Percentiles rank a stretch among this genome's conserved stretches.
Conservation (phyloP, 202 grass and related monocot genomes). For the Setaria italica region DNA sequence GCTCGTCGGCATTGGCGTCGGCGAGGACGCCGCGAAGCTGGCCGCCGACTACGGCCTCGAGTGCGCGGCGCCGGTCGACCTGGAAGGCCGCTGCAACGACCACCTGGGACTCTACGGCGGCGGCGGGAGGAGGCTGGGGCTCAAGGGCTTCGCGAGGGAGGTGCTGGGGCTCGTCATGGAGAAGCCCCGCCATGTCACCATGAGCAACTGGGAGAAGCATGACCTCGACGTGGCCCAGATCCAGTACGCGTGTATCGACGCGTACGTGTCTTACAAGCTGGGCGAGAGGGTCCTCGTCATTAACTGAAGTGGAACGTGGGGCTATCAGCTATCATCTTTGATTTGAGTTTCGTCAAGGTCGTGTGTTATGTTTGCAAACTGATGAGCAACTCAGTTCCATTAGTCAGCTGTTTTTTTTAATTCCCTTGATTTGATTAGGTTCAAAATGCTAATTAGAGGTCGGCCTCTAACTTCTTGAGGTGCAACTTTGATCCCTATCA, state of each 20-base stretch:
- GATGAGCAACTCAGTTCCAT: no score
- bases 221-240: conserved; percentile 45
- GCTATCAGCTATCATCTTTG: not conserved
- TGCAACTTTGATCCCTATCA: no score
- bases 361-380: not conserved
- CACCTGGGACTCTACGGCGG: not conserved
- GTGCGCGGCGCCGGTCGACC: conserved; percentile 41
- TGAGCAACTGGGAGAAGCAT: conserved; percentile 67
- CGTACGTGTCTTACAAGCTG: conserved; percentile 69
- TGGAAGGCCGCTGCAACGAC: conserved; percentile 39
- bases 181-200: conserved; percentile 52
- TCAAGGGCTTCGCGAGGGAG: conserved; percentile 57
- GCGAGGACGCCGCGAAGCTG: conserved; percentile 53
- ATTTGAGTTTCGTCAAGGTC: not conserved
- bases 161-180: conserved; percentile 55
- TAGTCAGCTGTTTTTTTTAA: no score
- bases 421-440: no score
- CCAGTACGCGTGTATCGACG: conserved; percentile 66
- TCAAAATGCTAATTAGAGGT: no score
- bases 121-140: conserved; percentile 26
- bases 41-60: conserved; percentile 49
- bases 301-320: not conserved
- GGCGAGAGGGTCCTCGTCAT: conserved; percentile 44
- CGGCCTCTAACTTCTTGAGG: no score
- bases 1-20: conserved; percentile 58